These are phyloP conservation scores for Xanthoceras sorbifolium DNA, from an alignment of 345 rosid species.

Conservation along the genomic window DNA sequence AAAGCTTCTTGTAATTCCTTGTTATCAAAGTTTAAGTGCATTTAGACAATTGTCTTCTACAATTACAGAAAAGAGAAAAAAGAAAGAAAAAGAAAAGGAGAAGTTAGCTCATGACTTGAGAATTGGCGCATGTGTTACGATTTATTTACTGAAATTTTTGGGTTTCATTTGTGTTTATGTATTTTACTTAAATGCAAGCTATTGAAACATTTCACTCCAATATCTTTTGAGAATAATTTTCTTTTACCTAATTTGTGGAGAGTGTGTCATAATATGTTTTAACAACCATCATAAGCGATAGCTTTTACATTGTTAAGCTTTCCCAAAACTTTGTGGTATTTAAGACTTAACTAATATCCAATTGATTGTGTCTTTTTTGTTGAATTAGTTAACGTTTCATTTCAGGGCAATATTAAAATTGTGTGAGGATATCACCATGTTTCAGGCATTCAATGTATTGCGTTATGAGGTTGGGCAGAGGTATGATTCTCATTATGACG, in stretches of 20 bases:
- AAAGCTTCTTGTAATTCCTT: neutral
- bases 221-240: neutral
- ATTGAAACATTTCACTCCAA: neutral
- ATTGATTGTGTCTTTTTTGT: conserved; percentile 17
- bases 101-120: neutral
- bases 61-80: no score
- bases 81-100: no score
- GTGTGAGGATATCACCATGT: conserved; percentile 43
- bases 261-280: neutral
- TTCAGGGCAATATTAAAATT: conserved; percentile 39
- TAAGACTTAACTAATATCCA: neutral
- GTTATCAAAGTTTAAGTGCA: neutral
- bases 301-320: neutral
- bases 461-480: conserved; percentile 85
- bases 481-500: conserved; percentile 90
- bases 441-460: conserved; percentile 88
- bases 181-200: neutral
- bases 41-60: no score
- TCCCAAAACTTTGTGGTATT: neutral
- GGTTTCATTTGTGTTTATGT: neutral
- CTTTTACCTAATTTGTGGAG: neutral
- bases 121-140: neutral
- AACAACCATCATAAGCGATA: neutral
- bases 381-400: conserved; percentile 35
- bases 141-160: neutral